Evolutionary conservation across 1,139 yeast species (phyloP), one percentile per base, ranked within the genome.

Genomic region (Geotrichum restrictum): DNA sequence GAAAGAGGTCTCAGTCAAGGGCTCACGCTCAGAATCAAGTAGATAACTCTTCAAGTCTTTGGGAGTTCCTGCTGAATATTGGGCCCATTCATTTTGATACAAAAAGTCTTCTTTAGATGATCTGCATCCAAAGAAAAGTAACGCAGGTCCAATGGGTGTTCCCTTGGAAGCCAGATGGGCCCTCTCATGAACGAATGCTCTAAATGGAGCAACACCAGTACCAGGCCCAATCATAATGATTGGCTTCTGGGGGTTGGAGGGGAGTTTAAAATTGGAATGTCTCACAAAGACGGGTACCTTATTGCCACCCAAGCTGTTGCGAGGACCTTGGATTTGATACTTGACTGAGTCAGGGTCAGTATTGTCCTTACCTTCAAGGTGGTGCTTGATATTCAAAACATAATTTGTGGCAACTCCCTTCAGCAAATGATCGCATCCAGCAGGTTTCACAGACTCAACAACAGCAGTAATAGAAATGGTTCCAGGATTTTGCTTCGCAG

Each of bases 201-300:
- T 84, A 74, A 93, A 85, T 57, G 98, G 98, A 10, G 98, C 98
- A 54, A 93, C 93, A 67, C 98, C 98, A 6, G 98, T 93, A 60
- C 98, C 98, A 47, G 98, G 98, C 37, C 98, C 98, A 66, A 93
- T 79, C 85, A 91, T 81, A 62, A 93, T 88, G 34, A 93, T 79
- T 7, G 98, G 97, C 45, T 85, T 82, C 14, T 80, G 70, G 31
- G 95, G 84, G 66, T 88, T 88, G 14, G 89, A 76, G n/a, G 98
- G 98, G 59, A 93, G 77, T 74, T 88, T 91, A 75, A 93, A 93
- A 53, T 94, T 87, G 7, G 98, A 89, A 71, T 94, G 88, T 73
- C 98, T 86, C 46, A 93, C 86, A 69, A 89, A 96, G 45, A 93
- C 84, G 11, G 98, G 98, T 53, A 91, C 76, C 66, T 83, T 86